phyloP scores from a whole-genome alignment of 129 eudicot species.

The Mikania micrantha region DNA sequence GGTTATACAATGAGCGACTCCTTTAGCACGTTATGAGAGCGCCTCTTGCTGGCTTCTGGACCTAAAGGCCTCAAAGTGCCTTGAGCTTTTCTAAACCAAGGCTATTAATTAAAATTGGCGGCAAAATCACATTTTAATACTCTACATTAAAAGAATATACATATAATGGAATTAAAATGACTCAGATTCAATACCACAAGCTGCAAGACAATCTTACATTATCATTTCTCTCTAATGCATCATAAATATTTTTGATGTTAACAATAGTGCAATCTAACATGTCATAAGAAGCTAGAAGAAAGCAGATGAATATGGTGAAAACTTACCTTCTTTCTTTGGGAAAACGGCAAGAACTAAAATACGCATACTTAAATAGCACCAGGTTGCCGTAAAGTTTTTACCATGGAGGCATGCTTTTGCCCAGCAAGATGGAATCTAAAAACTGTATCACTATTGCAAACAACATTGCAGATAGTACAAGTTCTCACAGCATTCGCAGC shows the following conservation, averaged over 20 bases:
- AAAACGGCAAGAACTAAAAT: not conserved
- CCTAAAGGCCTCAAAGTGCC: no score
- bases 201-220: slow-evolving; percentile 7
- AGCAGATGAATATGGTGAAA: not conserved
- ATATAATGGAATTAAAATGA: not conserved
- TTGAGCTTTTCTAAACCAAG: no score
- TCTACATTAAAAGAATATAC: not conserved
- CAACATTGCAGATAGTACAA: slow-evolving; percentile 56
- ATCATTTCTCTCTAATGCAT: not conserved
- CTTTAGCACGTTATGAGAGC: no score
- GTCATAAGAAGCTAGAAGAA: slow-evolving; percentile 3
- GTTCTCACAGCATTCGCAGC: slow-evolving; percentile 43
- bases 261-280: slow-evolving; percentile 4
- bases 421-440: slow-evolving; percentile 52
- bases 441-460: slow-evolving; percentile 73
- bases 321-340: not conserved
- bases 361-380: slow-evolving; percentile 21
- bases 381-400: slow-evolving; percentile 28
- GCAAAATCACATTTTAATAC: not conserved
- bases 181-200: not conserved
- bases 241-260: not conserved
- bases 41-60: no score
- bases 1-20: no score
- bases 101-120: not conserved
- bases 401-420: slow-evolving; percentile 53